Evolutionary conservation across 768 basidiomycete species (phyloP), one percentile per base, ranked within the genome.

Genomic region (Leccinum variicolor): DNA sequence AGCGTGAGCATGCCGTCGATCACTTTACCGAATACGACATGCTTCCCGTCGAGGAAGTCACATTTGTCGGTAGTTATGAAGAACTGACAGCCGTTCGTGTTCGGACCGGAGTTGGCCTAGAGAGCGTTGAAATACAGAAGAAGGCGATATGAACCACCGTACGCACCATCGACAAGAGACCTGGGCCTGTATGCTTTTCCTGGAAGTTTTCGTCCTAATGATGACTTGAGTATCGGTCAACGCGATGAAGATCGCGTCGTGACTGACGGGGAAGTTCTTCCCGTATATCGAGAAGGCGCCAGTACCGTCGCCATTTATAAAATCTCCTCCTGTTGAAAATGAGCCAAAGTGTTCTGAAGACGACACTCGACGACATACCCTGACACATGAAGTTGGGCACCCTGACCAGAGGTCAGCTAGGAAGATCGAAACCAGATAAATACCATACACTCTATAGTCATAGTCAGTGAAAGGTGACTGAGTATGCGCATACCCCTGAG

Each of bases 211-310:
- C 96, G 66, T 98, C 96, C 87, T 95, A 59, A 23, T 17, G 31
- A 13, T 26, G 61, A 45, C 21, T 57, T 41, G n/a, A 59, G 50
- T 8, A 48, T 29, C 0, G 19, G 19, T 19, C 11, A 31, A 41
- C 13, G 28, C 5, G 54, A 29, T 19, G 17, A 45, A 31, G 56
- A 17, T 21, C 28, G 4, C 11, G n/a, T 26, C 45, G 9, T 17
- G 29, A 15, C 84, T 57, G 46, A 95, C 94, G 1, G 87, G 89
- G 66, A 96, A 96, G 64, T 91, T 93, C 66, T 92, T 89, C 25
- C 96, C 96, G 65, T 97, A 98, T 62, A 99, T 92, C n/a, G 93
- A 96, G 74, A 95, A 94, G 0, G 88, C 85, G 1, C 97, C 97
- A 1, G 96, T 98, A 34, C 97, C 97, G 65, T 99, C 97, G 3